Conservation (phyloP, 805 yeast species). For the Wickerhamomyces ciferrii region DNA sequence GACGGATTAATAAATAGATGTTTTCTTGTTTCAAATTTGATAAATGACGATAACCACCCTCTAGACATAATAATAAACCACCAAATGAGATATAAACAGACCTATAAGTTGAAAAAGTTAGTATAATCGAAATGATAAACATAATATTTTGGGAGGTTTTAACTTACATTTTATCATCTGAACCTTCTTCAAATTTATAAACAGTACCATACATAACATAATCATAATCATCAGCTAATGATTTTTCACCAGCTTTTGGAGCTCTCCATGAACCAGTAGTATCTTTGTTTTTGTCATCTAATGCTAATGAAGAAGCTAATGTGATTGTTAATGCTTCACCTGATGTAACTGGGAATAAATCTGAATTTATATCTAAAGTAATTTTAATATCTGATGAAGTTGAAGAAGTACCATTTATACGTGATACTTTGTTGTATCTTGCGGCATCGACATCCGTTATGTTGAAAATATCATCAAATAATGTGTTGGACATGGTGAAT, state of each 20-base stretch:
- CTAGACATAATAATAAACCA: constrained; percentile 87
- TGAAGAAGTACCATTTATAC: constrained; percentile 84
- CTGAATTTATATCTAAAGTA: constrained; percentile 86
- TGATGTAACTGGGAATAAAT: constrained; percentile 76
- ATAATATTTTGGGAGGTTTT: no score
- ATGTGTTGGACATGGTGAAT: constrained; percentile 54
- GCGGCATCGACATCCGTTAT: constrained; percentile 82
- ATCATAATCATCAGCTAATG: constrained; percentile 94
- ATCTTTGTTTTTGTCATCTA: constrained; percentile 43
- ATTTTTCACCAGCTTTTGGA: constrained; percentile 76
- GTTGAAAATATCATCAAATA: constrained; percentile 90
- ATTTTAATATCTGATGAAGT: constrained; percentile 75
- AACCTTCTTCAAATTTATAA: constrained; percentile 89
- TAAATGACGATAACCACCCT: constrained; percentile 89
- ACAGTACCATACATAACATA: constrained; percentile 98
- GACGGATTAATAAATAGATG: constrained; percentile 84
- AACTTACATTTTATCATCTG: constrained; percentile 41
- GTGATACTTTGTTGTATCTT: constrained; percentile 86
- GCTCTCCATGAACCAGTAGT: constrained; percentile 42
- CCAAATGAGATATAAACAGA: constrained; percentile 95
- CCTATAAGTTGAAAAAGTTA: constrained; percentile 22
- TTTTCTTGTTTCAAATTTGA: constrained; percentile 90
- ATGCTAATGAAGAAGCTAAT: constrained; percentile 66
- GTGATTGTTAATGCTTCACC: constrained; percentile 82
- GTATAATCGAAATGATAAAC: no score